These are phyloP conservation scores for Dryas integrifolia DNA, from an alignment of 331 rosid species.

Conservation along the genomic window DNA sequence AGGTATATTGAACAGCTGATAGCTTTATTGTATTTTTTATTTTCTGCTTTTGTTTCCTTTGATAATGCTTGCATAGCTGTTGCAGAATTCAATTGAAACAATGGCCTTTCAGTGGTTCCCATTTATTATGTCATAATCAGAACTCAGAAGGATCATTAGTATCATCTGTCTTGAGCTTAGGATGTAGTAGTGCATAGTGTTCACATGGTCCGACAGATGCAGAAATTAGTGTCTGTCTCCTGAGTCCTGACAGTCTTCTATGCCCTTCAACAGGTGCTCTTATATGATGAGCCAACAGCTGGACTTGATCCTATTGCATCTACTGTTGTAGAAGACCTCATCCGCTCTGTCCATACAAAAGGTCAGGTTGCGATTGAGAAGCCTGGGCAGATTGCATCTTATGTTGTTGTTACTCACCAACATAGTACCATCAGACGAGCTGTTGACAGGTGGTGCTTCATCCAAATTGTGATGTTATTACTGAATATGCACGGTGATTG, in stretches of 20 bases:
- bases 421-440: slow-evolving; percentile 96
- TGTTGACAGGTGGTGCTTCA: slow-evolving; percentile 67
- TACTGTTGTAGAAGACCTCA: slow-evolving; percentile 95
- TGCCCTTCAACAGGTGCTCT: slow-evolving; percentile 58
- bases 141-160: background rate
- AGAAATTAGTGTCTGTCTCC: slow-evolving; percentile 4
- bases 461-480: background rate
- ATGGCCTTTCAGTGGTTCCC: background rate
- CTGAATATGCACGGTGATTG: background rate
- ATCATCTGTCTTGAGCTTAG: background rate
- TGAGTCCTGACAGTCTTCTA: slow-evolving; percentile 20
- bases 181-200: background rate
- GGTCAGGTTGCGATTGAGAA: slow-evolving; percentile 61
- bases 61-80: background rate
- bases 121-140: background rate
- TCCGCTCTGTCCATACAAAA: slow-evolving; percentile 87
- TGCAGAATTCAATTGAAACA: background rate
- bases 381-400: slow-evolving; percentile 85
- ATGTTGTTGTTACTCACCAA: slow-evolving; percentile 94
- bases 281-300: slow-evolving; percentile 97
- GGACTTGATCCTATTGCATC: slow-evolving; percentile 99
- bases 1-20: slow-evolving; percentile 51
- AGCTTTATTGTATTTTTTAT: background rate
- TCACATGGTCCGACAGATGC: background rate
- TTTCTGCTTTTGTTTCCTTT: background rate